Base-by-base conservation (phyloP, 208 protist genomes). In the Leishmania guyanensis region DNA sequence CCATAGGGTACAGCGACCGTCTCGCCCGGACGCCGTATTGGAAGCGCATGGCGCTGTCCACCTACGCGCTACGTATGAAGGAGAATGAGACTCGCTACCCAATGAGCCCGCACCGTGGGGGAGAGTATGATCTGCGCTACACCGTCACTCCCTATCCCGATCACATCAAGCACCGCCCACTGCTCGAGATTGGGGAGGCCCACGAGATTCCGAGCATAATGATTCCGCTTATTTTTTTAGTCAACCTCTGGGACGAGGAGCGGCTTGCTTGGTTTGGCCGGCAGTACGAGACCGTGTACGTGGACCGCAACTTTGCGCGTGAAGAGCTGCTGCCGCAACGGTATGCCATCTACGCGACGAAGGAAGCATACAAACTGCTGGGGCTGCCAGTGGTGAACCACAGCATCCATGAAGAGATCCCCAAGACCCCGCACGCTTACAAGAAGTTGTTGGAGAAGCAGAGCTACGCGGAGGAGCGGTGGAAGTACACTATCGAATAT, bases 401-500 rank as follows among this genome's bases (percentile, higher is more conserved):
- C 80, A 66, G 80, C 60, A 89, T 97, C 33, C 95, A 98, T 78
- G 86, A 79, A 72, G 90, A 96, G 79, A 95, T 98, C 29, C 95
- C 95, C 17, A 95, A 97, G 81, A 89, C 86, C 43, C 83, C 66
- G 56, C 81, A 91, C 65, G 93, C 94, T 58, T 96, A 97, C 86
- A 86, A 91, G 79, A 96, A 96, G 78, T 62, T 98, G 43, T 56
- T 97, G 53, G 91, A 94, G 78, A 94, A 95, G 85, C 93, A 98
- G 82, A 90, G 87, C 79, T 98, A 94, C 83, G 86, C 91, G 48
- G 95, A 98, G 85, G 93, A 98, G 89, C 81, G 91, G 46, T 98
- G 95, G 93, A 94, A 93, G 83, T 98, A 97, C 88, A 87, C 92
- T 2, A 95, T 98, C 29, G 95, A 98, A 78, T 97, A 95, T 70